Conservation (phyloP, 2,329 filamentous ascomycete species). For the Fusarium floridanum region DNA sequence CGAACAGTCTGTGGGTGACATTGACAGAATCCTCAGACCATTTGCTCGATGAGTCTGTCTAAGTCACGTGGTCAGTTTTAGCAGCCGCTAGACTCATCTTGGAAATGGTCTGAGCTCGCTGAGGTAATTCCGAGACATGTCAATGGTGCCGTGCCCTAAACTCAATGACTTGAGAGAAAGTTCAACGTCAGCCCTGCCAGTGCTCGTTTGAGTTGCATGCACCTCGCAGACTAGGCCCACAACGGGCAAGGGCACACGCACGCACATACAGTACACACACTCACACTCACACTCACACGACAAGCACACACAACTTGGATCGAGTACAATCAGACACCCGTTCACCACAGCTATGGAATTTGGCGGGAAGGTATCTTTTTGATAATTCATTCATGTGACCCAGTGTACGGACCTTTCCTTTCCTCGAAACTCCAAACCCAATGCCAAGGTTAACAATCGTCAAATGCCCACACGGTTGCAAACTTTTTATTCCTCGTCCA, state of each 20-base stretch:
- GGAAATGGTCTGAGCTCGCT: no score
- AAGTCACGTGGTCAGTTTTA: no score
- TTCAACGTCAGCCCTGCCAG: constrained; percentile 9
- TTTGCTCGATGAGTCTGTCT: no score
- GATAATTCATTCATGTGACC: constrained; percentile 54
- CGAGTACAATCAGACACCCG: constrained; percentile 45
- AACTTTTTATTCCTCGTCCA: constrained; percentile 61
- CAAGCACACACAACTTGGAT: constrained; percentile 25
- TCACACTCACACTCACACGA: not conserved
- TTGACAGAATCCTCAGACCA: no score
- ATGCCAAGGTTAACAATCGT: constrained; percentile 50
- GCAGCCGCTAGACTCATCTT: no score
- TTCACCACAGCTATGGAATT: constrained; percentile 49
- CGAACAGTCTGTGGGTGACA: no score
- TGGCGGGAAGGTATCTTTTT: constrained; percentile 52
- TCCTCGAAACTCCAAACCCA: constrained; percentile 57
- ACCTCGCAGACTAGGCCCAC: constrained; percentile 7
- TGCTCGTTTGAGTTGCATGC: not conserved
- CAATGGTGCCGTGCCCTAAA: not conserved
- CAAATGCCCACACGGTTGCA: constrained; percentile 44
- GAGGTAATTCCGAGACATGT: not conserved
- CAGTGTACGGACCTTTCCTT: constrained; percentile 51
- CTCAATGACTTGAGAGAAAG: not conserved
- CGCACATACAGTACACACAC: not conserved
- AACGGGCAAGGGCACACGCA: constrained; percentile 9